Base-by-base conservation (phyloP, 768 basidiomycete genomes). In the Brasilioporus rufonigricans region DNA sequence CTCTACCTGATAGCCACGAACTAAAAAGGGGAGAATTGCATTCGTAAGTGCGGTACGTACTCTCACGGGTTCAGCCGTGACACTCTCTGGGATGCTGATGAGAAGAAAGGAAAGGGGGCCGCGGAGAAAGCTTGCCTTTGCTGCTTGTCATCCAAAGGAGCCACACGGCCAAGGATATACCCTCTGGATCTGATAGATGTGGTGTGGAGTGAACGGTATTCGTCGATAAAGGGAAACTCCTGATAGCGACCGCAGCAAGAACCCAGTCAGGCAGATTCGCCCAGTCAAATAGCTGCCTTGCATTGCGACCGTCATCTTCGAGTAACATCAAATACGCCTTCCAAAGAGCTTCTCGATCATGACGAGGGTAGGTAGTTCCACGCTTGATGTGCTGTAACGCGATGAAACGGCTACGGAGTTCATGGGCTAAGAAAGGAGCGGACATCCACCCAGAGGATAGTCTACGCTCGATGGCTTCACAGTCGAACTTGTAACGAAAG, bases 271-370 rank as follows among this genome's bases (percentile, higher is more conserved):
- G 58, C 3, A 79, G 54, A 40, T 61, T 62, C 38, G 79, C 79
- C 75, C 77, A 80, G 21, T 62, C 53, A 21, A 70, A 44, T 19
- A 82, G 70, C 40, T 80, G 81, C 1, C 59, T 57, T 48, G 72
- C 69, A 54, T 82, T 82, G 55, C 66, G 65, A 21, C 77, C 77
- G 48, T 80, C 81, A 43, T 78, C 76, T 65, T 84, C 83, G 23
- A 77, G 65, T 44, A 82, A 58, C 80, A 84, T 81, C 33, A 83
- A 52, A 57, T 79, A 82, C 12, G 71, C 75, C 18, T 73, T 77
- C 83, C 83, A 84, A 16, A 84, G 67, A 58, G 81, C 80, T 47
- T 79, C 72, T 27, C 61, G 38, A 26, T 73, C 67, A 14, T 51
- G 44, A 29, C 19, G 52, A 24, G 45, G 26, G 44, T 57, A 61